Base-by-base conservation (phyloP, 2,329 filamentous ascomycete genomes). In the Chaetomiaceae sp. region DNA sequence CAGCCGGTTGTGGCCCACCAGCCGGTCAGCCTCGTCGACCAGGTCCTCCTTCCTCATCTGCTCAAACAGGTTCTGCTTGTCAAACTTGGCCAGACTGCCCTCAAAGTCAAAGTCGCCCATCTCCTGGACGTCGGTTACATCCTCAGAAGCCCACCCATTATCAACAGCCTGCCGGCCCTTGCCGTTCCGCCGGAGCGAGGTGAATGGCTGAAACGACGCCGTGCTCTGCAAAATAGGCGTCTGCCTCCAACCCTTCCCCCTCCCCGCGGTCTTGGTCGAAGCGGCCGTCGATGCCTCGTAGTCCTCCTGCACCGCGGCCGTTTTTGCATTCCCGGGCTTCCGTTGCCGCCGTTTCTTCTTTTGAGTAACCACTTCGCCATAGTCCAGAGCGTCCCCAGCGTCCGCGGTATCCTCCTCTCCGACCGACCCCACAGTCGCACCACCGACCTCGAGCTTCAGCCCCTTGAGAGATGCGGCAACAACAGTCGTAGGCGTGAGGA, bases 71-170 rank as follows among this genome's bases (percentile, higher is more conserved):
- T 84, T 85, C 50, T 86, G 82, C 72, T 97, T 97, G 73, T 97
- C 91, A 62, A 97, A 97, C 64, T 96, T 95, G 41, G 89, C 91
- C 27, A 97, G 76, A 58, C 90, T 90, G 48, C 83, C 84, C 61
- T 88, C 85, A 62, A 97, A 97, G 67, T 97, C 92, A 61, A 97
- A 97, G 55, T 97, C 93, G 10, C 87, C 89, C 75, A 93, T 81
- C 65, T 95, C 92, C 69, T 92, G 88, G 19, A 93, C 88, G 65
- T 97, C 93, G 0, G 89, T 96, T 19, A 92, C 91, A 63, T 97
- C 92, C 65, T 96, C 93, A 0, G 92, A 96, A 4, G 89, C 90
- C 91, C 92, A 97, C 3, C 89, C 92, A 65, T 89, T 95, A 38
- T 89, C 79, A 8, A 68, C 68, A 25, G 65, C 65, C 40, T 65